Percentiles rank a stretch among this genome's conserved stretches.
Evolutionary conservation across 2,329 filamentous ascomycete species (phyloP).

Genomic region (Myrmaecium sp.): DNA sequence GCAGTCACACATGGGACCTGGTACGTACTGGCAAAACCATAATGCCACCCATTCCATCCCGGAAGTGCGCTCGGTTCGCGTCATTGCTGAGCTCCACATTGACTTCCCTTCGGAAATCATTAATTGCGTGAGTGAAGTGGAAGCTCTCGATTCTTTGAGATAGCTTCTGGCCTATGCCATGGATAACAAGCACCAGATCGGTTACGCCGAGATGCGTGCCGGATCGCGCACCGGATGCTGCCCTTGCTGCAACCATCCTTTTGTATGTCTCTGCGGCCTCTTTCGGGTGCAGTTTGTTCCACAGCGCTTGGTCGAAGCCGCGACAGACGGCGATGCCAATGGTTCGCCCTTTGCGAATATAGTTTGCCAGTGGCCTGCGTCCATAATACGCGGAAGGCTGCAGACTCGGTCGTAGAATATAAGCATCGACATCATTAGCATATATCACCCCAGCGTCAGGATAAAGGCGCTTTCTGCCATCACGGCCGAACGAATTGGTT

Average conservation of each 20-base stretch:
- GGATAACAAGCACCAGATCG: slow-evolving; percentile 78
- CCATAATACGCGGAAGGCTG: slow-evolving; percentile 75
- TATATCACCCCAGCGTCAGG: slow-evolving; percentile 73
- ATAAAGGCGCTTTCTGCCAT: slow-evolving; percentile 41
- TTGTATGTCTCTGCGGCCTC: slow-evolving; percentile 23
- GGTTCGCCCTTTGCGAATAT: slow-evolving; percentile 62
- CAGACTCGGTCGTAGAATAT: slow-evolving; percentile 70
- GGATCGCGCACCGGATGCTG: too few species aligned
- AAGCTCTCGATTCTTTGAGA: slow-evolving; percentile 91
- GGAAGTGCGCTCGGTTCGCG: slow-evolving; percentile 56
- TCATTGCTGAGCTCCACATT: slow-evolving; percentile 68
- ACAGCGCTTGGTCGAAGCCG: slow-evolving; percentile 64
- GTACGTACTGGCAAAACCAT: slow-evolving; percentile 61
- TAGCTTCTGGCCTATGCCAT: slow-evolving; percentile 93
- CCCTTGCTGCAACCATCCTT: too few species aligned
- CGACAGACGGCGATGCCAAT: slow-evolving; percentile 79
- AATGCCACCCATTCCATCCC: slow-evolving; percentile 65
- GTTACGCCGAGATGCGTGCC: slow-evolving; percentile 46
- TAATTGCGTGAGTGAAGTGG: slow-evolving; percentile 93
- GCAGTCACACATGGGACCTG: slow-evolving; percentile 5
- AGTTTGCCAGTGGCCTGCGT: slow-evolving; percentile 59
- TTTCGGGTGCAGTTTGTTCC: slow-evolving; percentile 54
- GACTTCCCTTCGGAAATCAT: slow-evolving; percentile 69
- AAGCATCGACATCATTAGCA: slow-evolving; percentile 58
- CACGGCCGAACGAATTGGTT: slow-evolving; percentile 22